A percentile compares a stretch with the other conserved stretches of the same genome.
Conservation (phyloP, 192 early-diverging fungal species). For the Coemansia sp. region DNA sequence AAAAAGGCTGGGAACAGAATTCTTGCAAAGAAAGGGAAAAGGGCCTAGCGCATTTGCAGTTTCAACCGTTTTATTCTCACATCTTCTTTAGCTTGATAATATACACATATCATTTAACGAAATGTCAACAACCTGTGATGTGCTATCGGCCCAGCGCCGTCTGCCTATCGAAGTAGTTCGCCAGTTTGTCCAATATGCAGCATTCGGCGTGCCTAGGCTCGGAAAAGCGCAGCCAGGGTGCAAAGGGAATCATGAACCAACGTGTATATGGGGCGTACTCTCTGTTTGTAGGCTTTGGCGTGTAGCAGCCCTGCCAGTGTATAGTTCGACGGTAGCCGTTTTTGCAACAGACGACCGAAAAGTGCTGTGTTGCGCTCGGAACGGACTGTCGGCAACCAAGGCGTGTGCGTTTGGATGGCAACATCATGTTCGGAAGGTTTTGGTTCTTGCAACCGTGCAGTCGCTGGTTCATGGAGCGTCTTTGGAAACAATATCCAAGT, state of each 20-base stretch:
- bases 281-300: constrained; percentile 25
- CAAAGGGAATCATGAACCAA: constrained; percentile 16
- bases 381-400: constrained; percentile 19
- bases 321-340: constrained; percentile 16
- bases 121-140: neutral
- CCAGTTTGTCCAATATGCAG: constrained; percentile 2
- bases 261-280: constrained; percentile 11
- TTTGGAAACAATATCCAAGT: neutral
- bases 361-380: constrained; percentile 24
- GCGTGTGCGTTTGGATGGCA: constrained; percentile 26
- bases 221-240: neutral
- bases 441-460: constrained; percentile 1
- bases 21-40: too few relatives aligned
- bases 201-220: neutral
- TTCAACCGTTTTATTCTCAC: neutral
- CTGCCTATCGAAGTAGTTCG: constrained; percentile 21
- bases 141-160: constrained; percentile 1
- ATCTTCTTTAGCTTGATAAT: neutral
- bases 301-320: constrained; percentile 20
- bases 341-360: constrained; percentile 4
- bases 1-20: neutral
- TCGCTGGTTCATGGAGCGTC: neutral
- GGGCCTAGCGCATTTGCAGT: too few relatives aligned
- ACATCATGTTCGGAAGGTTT: constrained; percentile 5
- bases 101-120: neutral